Evolutionary conservation across 2,329 filamentous ascomycete species (phyloP), one percentile per base, ranked within the genome.

Genomic region (Talaromyces sp.): DNA sequence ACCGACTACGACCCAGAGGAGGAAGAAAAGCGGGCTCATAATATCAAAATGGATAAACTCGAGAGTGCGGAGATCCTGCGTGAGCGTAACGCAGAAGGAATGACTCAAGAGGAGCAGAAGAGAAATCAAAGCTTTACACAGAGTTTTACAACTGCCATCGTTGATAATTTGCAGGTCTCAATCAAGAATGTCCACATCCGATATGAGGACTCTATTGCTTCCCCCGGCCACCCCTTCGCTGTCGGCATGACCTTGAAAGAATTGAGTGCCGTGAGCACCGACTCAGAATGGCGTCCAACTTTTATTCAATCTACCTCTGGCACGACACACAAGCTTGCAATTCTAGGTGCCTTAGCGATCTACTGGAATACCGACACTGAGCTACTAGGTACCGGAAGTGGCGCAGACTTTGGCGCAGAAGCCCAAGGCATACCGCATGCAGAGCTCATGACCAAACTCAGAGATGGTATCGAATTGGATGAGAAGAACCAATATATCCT

Each of bases 161-260:
- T 98, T 74, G 95, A 99, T 83, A 99, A 99, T 74, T 84, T 99
- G 47, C 95, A 99, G 78, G 92, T 99, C 71, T 95, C 91, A 27
- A 89, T 99, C 78, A 98, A 97, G 83, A 99, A 98, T 76, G 97
- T 99, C 67, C 95, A 99, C 77, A 87, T 99, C 69, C 91, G 95
- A 71, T 99, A 99, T 79, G 95, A 99, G 79, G 95, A 99, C 79
- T 93, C 94, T 15, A 92, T 99, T 72, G 96, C 95, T 22, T 91
- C 93, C 10, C 93, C 94, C 0, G 93, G 93, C 0, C 95, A 99
- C 76, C 94, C 96, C 0, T 99, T 99, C 72, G 92, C 95, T 5
- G 86, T 96, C 6, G 95, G 96, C 58, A 76, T 99, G 67, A 99
- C 93, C 0, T 86, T 99, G 65, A 91, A 96, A 74, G 94, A 98